Base-by-base conservation (phyloP, 2,329 filamentous ascomycete species). In the Sporothrix pallida region DNA sequence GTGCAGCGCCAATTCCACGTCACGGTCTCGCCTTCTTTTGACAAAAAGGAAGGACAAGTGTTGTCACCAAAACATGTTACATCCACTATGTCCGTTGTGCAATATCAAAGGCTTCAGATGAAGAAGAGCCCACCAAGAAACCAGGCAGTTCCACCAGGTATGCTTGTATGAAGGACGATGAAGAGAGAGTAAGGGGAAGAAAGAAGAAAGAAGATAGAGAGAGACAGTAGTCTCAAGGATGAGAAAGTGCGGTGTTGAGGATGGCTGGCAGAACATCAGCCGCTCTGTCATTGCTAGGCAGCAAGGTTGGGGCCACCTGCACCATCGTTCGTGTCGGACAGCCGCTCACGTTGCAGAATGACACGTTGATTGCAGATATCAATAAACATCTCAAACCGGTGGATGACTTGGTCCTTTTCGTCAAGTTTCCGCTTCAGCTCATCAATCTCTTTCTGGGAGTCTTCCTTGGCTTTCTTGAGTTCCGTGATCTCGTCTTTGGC, bases 361-460 rank as follows among this genome's bases (percentile, higher is more conserved):
- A 91, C 89, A 69, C 89, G 83, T 79, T 90, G 85, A 77, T 91
- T 91, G 79, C 89, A 91, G 72, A 91, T 90, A 80, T 91, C 89
- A 78, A 91, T 91, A 72, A 91, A 91, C 86, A 90, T 89, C 80
- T 91, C 89, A 77, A 91, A 91, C 78, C 87, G 89, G 75, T 86
- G 81, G 72, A 91, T 91, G 74, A 87, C 85, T 78, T 86, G 85
- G 75, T 90, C 87, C 80, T 91, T 91, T 74, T 91, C 88, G 56
- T 86, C 86, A 17, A 95, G 80, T 78, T 89, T 85, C 72, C 85
- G 83, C 77, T 89, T 88, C 73, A 91, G 80, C 0, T 85, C 84
- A 17, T 88, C 88, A 58, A 91, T 85, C 78, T 89, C 86, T 73
- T 89, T 88, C 74, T 87, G 83, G 71, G 83, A 87, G 3, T 90